These are phyloP conservation scores for Aspergillus sp. DNA, from an alignment of 2,329 filamentous ascomycete species.

Conservation along the genomic window DNA sequence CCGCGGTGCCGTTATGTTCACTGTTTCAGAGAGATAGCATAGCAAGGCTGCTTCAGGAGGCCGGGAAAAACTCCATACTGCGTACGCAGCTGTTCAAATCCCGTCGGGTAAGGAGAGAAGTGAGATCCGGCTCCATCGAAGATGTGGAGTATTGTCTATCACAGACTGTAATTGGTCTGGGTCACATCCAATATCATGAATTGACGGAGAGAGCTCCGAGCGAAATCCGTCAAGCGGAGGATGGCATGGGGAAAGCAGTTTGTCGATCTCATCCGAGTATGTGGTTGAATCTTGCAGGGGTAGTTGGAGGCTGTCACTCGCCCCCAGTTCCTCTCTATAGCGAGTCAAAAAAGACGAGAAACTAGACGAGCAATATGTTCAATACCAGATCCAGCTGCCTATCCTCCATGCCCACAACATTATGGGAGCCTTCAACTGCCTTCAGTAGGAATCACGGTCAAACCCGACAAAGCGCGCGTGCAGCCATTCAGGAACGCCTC, in stretches of 20 bases:
- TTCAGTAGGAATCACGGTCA: background rate
- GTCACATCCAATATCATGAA: conserved; percentile 5
- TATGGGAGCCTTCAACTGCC: background rate
- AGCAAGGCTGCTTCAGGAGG: conserved; percentile 7
- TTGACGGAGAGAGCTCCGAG: conserved; percentile 25
- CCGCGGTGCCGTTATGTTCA: conserved; percentile 16
- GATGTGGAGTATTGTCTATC: conserved; percentile 2
- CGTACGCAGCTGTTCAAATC: background rate
- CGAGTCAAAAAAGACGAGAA: background rate
- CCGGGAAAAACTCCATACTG: conserved; percentile 9
- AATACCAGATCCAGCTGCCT: background rate
- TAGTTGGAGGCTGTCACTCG: background rate
- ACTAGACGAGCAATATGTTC: background rate
- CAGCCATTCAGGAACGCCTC: conserved; percentile 7
- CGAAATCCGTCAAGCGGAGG: conserved; percentile 10
- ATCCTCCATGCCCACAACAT: background rate
- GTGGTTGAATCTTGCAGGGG: background rate
- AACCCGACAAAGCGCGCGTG: background rate
- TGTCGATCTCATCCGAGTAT: conserved; percentile 7
- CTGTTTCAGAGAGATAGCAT: conserved; percentile 24
- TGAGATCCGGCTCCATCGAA: conserved; percentile 6
- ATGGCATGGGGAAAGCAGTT: background rate
- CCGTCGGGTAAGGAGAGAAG: background rate
- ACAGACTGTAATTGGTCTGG: conserved; percentile 6
- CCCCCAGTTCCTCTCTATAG: background rate